Evolutionary conservation across 495 filamentous ascomycete species (phyloP).

Genomic region (Tuber umbilicatum): DNA sequence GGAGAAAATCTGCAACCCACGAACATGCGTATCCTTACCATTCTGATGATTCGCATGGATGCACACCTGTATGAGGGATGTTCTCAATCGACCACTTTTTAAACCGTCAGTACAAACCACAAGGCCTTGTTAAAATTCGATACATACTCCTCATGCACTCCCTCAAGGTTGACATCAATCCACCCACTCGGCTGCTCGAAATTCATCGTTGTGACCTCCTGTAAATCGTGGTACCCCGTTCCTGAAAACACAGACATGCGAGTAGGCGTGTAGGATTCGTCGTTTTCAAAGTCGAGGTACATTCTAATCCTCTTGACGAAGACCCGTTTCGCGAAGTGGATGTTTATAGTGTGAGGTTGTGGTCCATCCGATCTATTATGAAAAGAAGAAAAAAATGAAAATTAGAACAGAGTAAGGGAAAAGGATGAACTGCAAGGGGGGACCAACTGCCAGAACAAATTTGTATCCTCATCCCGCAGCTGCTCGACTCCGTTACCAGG

Average conservation of each 20-base stretch:
- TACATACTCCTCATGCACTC: slow-evolving; percentile 47
- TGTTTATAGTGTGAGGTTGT: slow-evolving; percentile 85
- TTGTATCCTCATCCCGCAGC: slow-evolving; percentile 69
- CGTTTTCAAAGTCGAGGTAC: slow-evolving; percentile 80
- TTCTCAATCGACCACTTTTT: slow-evolving; percentile 54
- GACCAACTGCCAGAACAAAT: slow-evolving; percentile 79
- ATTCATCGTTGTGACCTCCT: slow-evolving; percentile 71
- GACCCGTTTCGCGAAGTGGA: slow-evolving; percentile 92
- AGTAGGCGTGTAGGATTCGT: slow-evolving; percentile 97
- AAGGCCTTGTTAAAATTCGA: not conserved
- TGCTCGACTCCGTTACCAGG: slow-evolving; percentile 83
- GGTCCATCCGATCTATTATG: slow-evolving; percentile 71
- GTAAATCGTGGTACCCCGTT: slow-evolving; percentile 77
- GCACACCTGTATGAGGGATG: slow-evolving; percentile 77
- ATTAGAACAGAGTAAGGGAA: not conserved
- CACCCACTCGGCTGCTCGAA: slow-evolving; percentile 79
- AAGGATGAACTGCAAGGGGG: not conserved
- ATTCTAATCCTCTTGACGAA: slow-evolving; percentile 75
- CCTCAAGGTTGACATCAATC: slow-evolving; percentile 73
- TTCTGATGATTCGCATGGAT: slow-evolving; percentile 97
- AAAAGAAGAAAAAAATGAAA: not conserved
- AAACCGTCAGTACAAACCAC: slow-evolving; percentile 3
- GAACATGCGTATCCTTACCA: slow-evolving; percentile 95
- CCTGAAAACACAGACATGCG: slow-evolving; percentile 80
- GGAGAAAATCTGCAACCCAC: slow-evolving; percentile 86